These are phyloP conservation scores for Boletus rubropictus DNA, from an alignment of 768 basidiomycete species.

Conservation along the genomic window DNA sequence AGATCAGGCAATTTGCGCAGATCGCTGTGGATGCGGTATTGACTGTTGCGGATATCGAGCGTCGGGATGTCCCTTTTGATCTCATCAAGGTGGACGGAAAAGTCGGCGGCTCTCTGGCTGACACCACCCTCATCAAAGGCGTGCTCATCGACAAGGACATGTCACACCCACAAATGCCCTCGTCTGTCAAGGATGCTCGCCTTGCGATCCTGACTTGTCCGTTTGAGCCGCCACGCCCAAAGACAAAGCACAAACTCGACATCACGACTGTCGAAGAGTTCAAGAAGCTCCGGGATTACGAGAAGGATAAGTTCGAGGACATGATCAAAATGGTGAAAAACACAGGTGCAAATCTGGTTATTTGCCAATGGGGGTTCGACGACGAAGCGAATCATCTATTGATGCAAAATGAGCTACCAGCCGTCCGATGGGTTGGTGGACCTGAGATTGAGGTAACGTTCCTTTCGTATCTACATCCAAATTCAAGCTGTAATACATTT, in stretches of 20 bases:
- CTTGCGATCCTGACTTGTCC: slow-evolving; percentile 98
- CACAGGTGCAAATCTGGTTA: slow-evolving; percentile 95
- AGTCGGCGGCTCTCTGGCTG: slow-evolving; percentile 93
- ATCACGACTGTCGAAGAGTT: slow-evolving; percentile 96
- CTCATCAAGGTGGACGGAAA: slow-evolving; percentile 99
- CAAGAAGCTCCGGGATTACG: slow-evolving; percentile 89
- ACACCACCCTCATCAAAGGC: slow-evolving; percentile 92
- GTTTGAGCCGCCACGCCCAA: slow-evolving; percentile 97
- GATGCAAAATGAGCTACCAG: slow-evolving; percentile 96
- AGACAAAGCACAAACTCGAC: slow-evolving; percentile 98
- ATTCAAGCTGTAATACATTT: background rate
- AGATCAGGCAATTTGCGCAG: slow-evolving; percentile 89
- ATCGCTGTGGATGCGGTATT: slow-evolving; percentile 98
- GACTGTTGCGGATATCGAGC: slow-evolving; percentile 89
- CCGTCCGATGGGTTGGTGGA: slow-evolving; percentile 98
- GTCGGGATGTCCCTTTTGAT: slow-evolving; percentile 94
- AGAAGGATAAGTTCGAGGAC: slow-evolving; percentile 91
- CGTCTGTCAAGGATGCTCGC: slow-evolving; percentile 77
- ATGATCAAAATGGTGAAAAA: slow-evolving; percentile 98
- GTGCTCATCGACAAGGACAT: slow-evolving; percentile 99
- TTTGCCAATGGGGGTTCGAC: slow-evolving; percentile 99
- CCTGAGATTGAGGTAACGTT: slow-evolving; percentile 89
- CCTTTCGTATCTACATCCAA: background rate
- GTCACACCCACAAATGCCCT: slow-evolving; percentile 99
- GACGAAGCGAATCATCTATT: slow-evolving; percentile 98